Evolutionary conservation across 495 filamentous ascomycete species (phyloP).

Genomic region (Tuber magnatum): DNA sequence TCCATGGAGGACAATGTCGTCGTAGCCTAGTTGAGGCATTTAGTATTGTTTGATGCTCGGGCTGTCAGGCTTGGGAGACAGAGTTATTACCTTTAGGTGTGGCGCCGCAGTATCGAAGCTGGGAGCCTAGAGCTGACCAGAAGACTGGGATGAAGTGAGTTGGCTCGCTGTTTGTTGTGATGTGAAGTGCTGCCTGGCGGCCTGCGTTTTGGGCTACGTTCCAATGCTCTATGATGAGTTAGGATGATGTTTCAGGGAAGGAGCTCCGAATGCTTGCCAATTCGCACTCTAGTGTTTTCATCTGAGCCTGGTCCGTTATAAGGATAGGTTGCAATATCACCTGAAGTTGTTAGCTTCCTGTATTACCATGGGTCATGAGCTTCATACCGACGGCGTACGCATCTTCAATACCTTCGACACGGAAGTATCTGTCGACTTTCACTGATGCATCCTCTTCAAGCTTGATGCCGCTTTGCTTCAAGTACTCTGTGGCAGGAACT

Average conservation of each 20-base stretch:
- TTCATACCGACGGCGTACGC: conserved; percentile 70
- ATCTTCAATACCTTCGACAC: conserved; percentile 62
- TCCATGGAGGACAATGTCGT: conserved; percentile 72
- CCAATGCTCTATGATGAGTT: conserved; percentile 81
- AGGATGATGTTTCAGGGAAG: conserved; percentile 29
- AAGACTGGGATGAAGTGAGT: conserved; percentile 86
- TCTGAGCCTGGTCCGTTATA: conserved; percentile 79
- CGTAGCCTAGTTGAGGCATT: conserved; percentile 50
- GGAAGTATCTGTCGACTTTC: conserved; percentile 66
- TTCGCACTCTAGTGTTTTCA: conserved; percentile 43
- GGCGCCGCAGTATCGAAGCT: conserved; percentile 88
- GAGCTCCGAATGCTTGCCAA: conserved; percentile 8
- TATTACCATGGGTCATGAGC: background rate
- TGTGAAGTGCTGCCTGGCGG: conserved; percentile 65
- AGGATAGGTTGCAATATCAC: conserved; percentile 91
- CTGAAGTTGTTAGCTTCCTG: conserved; percentile 4
- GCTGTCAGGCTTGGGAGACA: background rate
- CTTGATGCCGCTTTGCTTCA: conserved; percentile 59
- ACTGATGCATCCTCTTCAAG: conserved; percentile 77
- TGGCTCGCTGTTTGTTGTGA: conserved; percentile 54
- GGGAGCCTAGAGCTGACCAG: conserved; percentile 85
- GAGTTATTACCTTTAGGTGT: conserved; percentile 51
- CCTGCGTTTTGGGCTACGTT: conserved; percentile 93
- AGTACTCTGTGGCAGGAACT: conserved; percentile 72
- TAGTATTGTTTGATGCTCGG: background rate